These are phyloP conservation scores for Pseudisothecium myosuroides DNA, from an alignment of 225 moss, liverwort and hornwort species.

Conservation along the genomic window DNA sequence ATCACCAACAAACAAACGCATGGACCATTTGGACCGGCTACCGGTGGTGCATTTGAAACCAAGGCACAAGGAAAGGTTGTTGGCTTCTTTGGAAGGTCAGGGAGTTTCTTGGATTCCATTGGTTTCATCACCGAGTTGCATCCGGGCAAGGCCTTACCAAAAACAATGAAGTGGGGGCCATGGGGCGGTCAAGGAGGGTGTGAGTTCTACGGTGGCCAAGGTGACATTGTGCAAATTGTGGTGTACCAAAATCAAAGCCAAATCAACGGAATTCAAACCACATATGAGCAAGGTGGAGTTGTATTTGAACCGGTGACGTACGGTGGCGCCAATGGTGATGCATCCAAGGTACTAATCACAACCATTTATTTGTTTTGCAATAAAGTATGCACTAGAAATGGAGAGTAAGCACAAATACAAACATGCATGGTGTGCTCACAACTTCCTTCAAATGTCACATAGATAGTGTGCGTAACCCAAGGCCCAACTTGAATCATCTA, in stretches of 20 bases:
- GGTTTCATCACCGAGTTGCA: background rate
- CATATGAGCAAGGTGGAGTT: background rate
- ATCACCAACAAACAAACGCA: background rate
- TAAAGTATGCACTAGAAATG: background rate
- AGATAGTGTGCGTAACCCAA: too few species aligned
- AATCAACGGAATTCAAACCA: background rate
- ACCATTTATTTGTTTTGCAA: background rate
- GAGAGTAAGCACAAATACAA: background rate
- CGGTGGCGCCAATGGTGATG: background rate
- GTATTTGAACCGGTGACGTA: background rate
- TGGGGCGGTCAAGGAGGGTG: background rate
- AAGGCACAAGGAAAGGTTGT: background rate
- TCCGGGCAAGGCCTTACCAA: background rate
- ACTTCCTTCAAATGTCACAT: background rate
- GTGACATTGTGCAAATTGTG: background rate
- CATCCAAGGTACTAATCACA: background rate
- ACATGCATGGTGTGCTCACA: background rate
- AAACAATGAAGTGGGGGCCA: background rate
- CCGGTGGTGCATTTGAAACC: background rate
- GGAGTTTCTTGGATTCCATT: background rate
- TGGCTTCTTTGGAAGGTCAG: background rate
- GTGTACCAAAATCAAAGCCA: background rate
- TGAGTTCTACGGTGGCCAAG: background rate
- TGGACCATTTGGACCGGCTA: background rate
- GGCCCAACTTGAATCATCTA: background rate